phyloP scores from a whole-genome alignment of 1,139 yeast genomes.

The Yamadazyma buinensis region DNA sequence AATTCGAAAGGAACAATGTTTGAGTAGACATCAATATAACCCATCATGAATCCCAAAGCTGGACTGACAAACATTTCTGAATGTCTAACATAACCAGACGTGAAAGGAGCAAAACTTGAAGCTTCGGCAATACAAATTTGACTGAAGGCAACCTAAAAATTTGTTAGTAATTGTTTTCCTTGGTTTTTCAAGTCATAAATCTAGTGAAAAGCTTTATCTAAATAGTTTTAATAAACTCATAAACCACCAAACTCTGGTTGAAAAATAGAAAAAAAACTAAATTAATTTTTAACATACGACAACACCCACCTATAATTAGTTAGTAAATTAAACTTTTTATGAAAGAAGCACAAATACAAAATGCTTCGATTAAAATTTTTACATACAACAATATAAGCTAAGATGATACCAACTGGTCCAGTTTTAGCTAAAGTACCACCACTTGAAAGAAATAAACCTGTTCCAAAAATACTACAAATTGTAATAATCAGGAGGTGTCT shows the following conservation, averaged over 20 bases:
- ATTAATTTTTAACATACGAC: too few relatives aligned
- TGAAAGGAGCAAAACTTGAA: constrained; percentile 56
- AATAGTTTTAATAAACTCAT: too few relatives aligned
- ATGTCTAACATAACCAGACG: constrained; percentile 55
- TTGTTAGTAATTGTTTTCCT: too few relatives aligned
- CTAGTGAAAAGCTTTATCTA: too few relatives aligned
- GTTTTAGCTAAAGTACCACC: constrained; percentile 60
- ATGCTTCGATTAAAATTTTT: too few relatives aligned
- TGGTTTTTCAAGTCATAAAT: too few relatives aligned
- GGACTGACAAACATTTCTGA: constrained; percentile 59
- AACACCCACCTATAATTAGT: too few relatives aligned
- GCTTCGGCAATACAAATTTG: constrained; percentile 59
- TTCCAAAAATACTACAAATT: constrained; percentile 39
- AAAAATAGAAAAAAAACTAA: too few relatives aligned
- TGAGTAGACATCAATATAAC: constrained; percentile 59
- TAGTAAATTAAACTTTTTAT: too few relatives aligned
- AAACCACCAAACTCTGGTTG: too few relatives aligned
- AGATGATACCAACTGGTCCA: constrained; percentile 64
- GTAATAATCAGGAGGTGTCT: constrained; percentile 44
- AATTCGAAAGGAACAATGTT: constrained; percentile 38
- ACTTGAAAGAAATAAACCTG: constrained; percentile 60
- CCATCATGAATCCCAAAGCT: constrained; percentile 53
- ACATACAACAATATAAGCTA: too few relatives aligned
- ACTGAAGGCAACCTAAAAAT: constrained; percentile 52
- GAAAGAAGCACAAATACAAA: too few relatives aligned